Percentiles rank a stretch among this genome's conserved stretches.
These are phyloP conservation scores for Pichia californica DNA, from an alignment of 805 yeast genomes.

Conservation along the genomic window DNA sequence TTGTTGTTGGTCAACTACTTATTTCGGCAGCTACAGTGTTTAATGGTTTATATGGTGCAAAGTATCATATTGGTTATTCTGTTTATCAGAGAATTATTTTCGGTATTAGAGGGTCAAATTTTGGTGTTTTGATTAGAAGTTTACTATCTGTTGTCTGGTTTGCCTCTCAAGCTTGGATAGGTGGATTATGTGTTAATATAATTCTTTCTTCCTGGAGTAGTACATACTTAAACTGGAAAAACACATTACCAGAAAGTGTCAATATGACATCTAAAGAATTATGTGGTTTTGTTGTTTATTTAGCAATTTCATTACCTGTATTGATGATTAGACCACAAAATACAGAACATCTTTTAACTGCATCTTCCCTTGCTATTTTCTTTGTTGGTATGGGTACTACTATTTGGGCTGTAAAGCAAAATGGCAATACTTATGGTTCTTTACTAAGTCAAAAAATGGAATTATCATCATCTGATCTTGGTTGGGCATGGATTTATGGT, in stretches of 20 bases:
- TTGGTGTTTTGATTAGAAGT: slow-evolving; percentile 38
- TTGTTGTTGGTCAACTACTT: slow-evolving; percentile 38
- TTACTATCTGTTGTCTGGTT: slow-evolving; percentile 35
- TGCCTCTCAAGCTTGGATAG: slow-evolving; percentile 38
- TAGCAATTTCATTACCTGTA: slow-evolving; percentile 34
- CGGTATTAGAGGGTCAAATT: slow-evolving; percentile 38
- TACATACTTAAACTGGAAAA: slow-evolving; percentile 32
- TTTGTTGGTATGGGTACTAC: no score
- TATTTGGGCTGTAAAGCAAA: slow-evolving; percentile 10
- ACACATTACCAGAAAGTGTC: slow-evolving; percentile 32
- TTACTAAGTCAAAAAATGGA: slow-evolving; percentile 15
- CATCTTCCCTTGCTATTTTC: slow-evolving; percentile 4
- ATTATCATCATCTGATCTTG: slow-evolving; percentile 12
- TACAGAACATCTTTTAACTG: slow-evolving; percentile 8
- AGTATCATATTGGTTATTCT: slow-evolving; percentile 44
- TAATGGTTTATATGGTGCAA: slow-evolving; percentile 40
- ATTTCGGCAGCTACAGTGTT: slow-evolving; percentile 37
- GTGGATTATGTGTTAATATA: slow-evolving; percentile 36
- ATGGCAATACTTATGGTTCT: slow-evolving; percentile 15
- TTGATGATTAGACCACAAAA: slow-evolving; percentile 25
- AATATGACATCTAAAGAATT: slow-evolving; percentile 36
- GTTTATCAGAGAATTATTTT: slow-evolving; percentile 37
- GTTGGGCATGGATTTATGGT: slow-evolving; percentile 13
- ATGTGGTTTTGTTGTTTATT: slow-evolving; percentile 38
- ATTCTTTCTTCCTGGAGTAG: slow-evolving; percentile 36